A percentile compares a stretch with the other conserved stretches of the same genome.
Evolutionary conservation across 345 rosid genomes (phyloP).

Genomic region (Diplotaxis tenuifolia): DNA sequence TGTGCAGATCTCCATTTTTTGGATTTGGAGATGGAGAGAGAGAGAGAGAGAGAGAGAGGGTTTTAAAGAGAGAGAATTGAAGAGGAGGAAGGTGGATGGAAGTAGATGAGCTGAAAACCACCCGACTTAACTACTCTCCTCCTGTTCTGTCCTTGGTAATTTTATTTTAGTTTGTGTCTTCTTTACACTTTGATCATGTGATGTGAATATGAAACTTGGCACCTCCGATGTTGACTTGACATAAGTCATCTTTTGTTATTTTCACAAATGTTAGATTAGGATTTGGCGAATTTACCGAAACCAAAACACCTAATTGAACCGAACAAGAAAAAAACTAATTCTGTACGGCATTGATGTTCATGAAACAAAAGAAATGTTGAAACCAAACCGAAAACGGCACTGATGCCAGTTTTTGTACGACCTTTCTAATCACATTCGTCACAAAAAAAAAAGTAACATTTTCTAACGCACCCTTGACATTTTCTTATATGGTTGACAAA

Average conservation of each 20-base stretch:
- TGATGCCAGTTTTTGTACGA: too few species aligned
- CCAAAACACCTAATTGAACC: neutral
- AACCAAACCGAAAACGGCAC: too few species aligned
- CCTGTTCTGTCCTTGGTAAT: neutral
- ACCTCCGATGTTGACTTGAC: conserved; percentile 20
- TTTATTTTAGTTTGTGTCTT: neutral
- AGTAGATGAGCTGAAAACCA: conserved; percentile 73
- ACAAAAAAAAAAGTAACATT: neutral
- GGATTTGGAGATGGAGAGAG: neutral
- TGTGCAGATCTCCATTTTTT: conserved; percentile 52
- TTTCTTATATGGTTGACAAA: neutral
- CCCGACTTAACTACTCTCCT: conserved; percentile 46
- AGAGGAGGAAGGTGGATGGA: conserved; percentile 32
- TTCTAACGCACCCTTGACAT: neutral
- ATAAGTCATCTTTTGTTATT: neutral
- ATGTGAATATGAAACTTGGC: conserved; percentile 20
- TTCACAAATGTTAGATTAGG: neutral
- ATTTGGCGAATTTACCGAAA: neutral
- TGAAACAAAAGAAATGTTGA: too few species aligned
- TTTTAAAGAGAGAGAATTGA: neutral
- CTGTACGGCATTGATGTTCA: neutral
- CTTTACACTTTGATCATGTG: neutral
- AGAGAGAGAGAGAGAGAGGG: neutral
- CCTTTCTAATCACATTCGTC: neutral
- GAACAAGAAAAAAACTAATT: neutral